Percentiles rank a stretch among this genome's conserved stretches.
Conservation (phyloP, 257 asterid genomes). For the Solanum okadae region DNA sequence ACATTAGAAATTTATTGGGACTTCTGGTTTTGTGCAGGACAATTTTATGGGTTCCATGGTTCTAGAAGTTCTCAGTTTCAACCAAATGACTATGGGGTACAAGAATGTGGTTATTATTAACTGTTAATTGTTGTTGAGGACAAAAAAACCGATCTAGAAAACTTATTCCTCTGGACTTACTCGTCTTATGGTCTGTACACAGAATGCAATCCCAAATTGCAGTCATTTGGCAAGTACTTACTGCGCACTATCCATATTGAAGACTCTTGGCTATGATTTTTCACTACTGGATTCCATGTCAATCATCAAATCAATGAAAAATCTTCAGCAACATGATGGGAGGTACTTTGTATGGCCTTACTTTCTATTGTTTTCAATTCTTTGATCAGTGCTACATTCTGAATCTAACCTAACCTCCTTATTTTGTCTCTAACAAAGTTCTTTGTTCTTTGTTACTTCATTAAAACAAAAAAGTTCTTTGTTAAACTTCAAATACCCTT, state of each 20-base stretch:
- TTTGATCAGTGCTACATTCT: not conserved
- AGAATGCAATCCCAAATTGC: conserved; percentile 54
- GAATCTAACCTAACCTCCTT: not conserved
- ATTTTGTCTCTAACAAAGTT: not conserved
- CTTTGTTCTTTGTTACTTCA: not conserved
- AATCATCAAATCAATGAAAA: conserved; percentile 69
- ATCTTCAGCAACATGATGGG: conserved; percentile 87
- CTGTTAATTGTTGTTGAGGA: not conserved
- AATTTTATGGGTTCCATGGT: conserved; percentile 94
- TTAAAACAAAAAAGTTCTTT: not conserved
- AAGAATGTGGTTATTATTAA: conserved; percentile 9
- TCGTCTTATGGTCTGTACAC: conserved; percentile 7
- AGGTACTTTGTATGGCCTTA: conserved; percentile 33
- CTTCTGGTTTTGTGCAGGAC: conserved; percentile 36
- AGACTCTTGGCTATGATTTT: conserved; percentile 74
- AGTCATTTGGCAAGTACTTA: conserved; percentile 97
- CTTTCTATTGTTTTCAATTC: not conserved
- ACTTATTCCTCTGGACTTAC: not conserved
- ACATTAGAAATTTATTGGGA: not conserved
- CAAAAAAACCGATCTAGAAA: not conserved
- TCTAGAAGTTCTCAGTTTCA: conserved; percentile 87
- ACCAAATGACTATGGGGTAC: conserved; percentile 39
- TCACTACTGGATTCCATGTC: conserved; percentile 46
- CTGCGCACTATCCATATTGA: conserved; percentile 73
- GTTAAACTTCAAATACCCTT: not conserved